Evolutionary conservation across 176 grass and related monocot genomes (phyloP).

Genomic region (Cocos nucifera): DNA sequence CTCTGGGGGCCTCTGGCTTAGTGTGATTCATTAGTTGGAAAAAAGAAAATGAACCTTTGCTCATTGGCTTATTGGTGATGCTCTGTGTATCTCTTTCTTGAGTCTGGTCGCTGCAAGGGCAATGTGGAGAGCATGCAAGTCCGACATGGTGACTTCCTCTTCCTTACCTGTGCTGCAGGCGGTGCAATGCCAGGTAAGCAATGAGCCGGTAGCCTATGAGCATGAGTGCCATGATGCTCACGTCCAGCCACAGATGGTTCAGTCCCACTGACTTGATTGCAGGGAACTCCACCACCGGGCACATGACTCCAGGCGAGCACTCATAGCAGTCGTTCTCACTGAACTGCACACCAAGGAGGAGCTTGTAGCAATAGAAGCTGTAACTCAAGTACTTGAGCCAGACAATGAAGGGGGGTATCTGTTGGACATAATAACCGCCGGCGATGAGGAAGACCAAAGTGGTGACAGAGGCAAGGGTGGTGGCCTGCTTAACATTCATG

Average conservation of each 20-base stretch:
- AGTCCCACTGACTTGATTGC: constrained; percentile 18
- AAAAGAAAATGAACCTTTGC: constrained; percentile 1
- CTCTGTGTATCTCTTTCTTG: not conserved
- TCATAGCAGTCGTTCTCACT: constrained; percentile 15
- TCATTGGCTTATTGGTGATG: not conserved
- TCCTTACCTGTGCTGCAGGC: no score
- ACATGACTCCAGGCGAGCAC: constrained; percentile 18
- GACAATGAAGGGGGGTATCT: constrained; percentile 22
- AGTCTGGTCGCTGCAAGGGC: not conserved
- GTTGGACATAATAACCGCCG: constrained; percentile 29
- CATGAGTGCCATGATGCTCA: constrained; percentile 19
- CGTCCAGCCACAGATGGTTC: not conserved
- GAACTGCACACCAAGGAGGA: constrained; percentile 26
- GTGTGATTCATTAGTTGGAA: constrained; percentile 13
- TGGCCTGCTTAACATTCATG: constrained; percentile 36
- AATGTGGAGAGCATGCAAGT: no score
- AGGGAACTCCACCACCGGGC: constrained; percentile 27
- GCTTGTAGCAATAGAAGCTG: constrained; percentile 37
- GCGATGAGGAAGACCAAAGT: constrained; percentile 28
- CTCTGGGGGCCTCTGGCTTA: not conserved
- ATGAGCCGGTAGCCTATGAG: constrained; percentile 20
- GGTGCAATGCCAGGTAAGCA: constrained; percentile 23
- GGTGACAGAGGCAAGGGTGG: constrained; percentile 20
- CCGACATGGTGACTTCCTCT: no score
- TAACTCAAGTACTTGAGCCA: constrained; percentile 38